phyloP scores from a whole-genome alignment of 306 rosid genomes.

The Lablab purpureus region DNA sequence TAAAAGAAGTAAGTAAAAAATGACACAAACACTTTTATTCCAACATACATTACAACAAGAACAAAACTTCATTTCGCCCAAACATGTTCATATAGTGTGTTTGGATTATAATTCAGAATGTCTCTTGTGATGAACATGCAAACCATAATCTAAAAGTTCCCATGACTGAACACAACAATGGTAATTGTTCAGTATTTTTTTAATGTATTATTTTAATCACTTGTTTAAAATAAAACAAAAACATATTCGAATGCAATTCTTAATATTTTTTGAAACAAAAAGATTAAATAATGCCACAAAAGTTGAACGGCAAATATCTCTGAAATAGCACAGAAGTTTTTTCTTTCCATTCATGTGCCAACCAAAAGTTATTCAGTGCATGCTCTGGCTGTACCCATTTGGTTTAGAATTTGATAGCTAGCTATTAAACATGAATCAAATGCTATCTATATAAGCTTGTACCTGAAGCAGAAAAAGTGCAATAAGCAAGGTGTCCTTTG shows the following conservation, averaged over 20 bases:
- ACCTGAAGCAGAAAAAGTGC: no score
- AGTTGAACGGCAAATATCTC: not conserved
- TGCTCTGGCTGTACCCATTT: not conserved
- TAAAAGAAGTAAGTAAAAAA: not conserved
- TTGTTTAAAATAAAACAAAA: not conserved
- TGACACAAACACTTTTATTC: slow-evolving; percentile 29
- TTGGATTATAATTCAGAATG: no score
- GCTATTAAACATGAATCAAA: not conserved
- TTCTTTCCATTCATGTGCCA: not conserved
- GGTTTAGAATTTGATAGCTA: not conserved
- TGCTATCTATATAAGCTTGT: not conserved
- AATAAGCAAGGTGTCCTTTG: not conserved
- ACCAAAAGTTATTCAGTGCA: not conserved
- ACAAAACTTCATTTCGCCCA: not conserved
- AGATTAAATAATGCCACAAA: not conserved
- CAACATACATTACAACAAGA: slow-evolving; percentile 42
- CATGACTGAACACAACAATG: no score
- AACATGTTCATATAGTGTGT: no score
- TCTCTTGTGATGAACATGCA: no score
- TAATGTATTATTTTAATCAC: not conserved
- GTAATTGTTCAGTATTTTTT: not conserved
- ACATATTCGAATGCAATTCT: not conserved
- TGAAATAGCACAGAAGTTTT: not conserved
- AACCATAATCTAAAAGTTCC: no score
- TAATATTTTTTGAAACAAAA: not conserved